Conservation (phyloP, 2,329 filamentous ascomycete species). For the Amesomyces nigricolor region DNA sequence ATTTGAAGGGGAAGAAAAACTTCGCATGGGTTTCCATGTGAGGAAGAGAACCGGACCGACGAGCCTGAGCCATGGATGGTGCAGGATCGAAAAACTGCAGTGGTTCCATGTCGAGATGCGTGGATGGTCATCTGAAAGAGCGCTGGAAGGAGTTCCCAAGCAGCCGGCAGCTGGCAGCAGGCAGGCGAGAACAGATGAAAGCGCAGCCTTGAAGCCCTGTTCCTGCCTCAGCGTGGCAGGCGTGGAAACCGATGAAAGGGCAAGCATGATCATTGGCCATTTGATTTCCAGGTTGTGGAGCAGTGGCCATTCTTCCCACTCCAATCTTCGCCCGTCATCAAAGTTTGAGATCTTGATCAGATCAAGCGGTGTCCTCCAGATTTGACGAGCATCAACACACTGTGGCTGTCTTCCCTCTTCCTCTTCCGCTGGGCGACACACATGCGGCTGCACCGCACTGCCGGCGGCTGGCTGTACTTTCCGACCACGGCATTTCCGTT, state of each 20-base stretch:
- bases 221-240: neutral
- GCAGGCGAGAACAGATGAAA: neutral
- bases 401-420: too few species aligned
- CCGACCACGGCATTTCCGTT: neutral
- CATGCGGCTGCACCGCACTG: too few species aligned
- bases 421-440: too few species aligned
- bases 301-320: neutral
- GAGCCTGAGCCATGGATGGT: neutral
- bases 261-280: constrained; percentile 2
- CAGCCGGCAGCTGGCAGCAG: neutral
- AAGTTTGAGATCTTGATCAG: too few species aligned
- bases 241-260: constrained; percentile 2
- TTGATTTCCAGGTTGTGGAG: neutral
- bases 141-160: too few species aligned
- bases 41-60: neutral
- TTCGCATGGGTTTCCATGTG: constrained; percentile 3
- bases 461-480: neutral
- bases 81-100: neutral
- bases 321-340: too few species aligned
- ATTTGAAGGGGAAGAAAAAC: neutral
- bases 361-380: too few species aligned
- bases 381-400: too few species aligned
- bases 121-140: neutral
- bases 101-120: neutral
- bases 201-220: neutral